A percentile compares a stretch with the other conserved stretches of the same genome.
Conservation (phyloP, 2,329 filamentous ascomycete genomes). For the Coniochaeta hoffmannii region DNA sequence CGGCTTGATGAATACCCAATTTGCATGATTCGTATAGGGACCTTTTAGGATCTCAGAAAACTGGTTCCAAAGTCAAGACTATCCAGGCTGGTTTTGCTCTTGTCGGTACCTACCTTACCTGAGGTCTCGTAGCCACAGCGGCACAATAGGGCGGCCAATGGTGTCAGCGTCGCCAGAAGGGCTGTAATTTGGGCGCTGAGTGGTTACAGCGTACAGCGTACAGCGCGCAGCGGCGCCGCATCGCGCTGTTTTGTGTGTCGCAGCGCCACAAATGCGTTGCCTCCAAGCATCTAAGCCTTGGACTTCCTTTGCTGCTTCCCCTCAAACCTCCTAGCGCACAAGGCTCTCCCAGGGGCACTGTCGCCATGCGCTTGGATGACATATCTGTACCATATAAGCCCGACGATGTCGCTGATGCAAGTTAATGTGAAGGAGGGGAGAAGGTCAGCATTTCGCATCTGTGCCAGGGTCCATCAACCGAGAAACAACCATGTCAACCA, state of each 20-base stretch:
- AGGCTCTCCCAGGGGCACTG: not conserved
- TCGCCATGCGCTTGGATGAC: not conserved
- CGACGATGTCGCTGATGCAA: not conserved
- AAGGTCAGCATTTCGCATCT: not conserved
- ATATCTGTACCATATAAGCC: not conserved
- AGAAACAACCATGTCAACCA: not conserved
- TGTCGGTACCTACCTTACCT: no score
- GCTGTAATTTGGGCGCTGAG: not conserved
- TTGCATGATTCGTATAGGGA: not conserved
- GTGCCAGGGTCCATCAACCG: not conserved
- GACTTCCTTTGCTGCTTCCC: no score
- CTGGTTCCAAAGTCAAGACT: not conserved
- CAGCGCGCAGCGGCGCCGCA: not conserved
- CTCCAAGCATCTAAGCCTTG: not conserved
- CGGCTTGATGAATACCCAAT: not conserved
- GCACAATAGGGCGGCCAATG: not conserved
- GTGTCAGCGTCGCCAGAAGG: not conserved
- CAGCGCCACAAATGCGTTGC: not conserved
- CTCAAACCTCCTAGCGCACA: not conserved
- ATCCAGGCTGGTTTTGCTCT: no score
- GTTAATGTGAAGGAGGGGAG: not conserved
- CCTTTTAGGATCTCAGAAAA: not conserved
- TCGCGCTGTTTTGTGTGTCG: not conserved
- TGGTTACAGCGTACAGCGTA: not conserved
- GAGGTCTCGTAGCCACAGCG: not conserved